Base-by-base conservation (phyloP, 2,329 filamentous ascomycete species). In the Aspergillus sp. region DNA sequence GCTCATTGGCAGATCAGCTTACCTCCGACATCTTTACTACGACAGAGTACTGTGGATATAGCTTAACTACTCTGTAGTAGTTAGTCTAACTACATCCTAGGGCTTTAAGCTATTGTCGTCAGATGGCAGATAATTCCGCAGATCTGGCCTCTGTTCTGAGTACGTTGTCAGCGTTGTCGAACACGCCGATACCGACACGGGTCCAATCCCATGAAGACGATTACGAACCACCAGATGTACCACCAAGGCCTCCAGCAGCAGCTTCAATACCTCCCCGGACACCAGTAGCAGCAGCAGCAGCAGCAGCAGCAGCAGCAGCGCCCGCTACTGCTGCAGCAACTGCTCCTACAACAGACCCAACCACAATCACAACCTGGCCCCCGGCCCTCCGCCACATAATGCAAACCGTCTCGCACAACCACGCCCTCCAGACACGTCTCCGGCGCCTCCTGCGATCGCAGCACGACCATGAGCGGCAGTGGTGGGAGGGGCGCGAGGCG, bases 401-500 rank as follows among this genome's bases (percentile, higher is more conserved):
- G 68, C 70, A 68, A 44, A 69, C 69, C 3, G 67, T 77, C 19
- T 63, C 66, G 0, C 68, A 67, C 38, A 71, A 74, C 49, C 71
- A 76, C 46, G 60, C 63, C 30, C 62, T 70, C 1, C 62, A 74
- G 38, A 61, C 64, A 10, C 69, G 71, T 7, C 72, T 79, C 51
- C 69, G 70, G 19, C 61, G 81, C 66, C 71, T 86, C 63, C 83
- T 85, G 49, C 73, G 73, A 46, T 74, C 79, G 38, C 82, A 86
- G 60, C 75, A 81, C 55, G 72, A 74, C 36, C 77, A 85, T 55
- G 80, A 85, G 53, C 73, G 73, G 52, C 74, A 79, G 53, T 86
- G 82, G 76, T 80, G 75, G 67, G 62, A 69, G 28, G 74, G 73
- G 1, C 72, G 79, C 2, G 62, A 75, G 47, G 74, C 70, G 5